These are phyloP conservation scores for Leccinum longicurvipes DNA, from an alignment of 768 basidiomycete species.

Conservation along the genomic window DNA sequence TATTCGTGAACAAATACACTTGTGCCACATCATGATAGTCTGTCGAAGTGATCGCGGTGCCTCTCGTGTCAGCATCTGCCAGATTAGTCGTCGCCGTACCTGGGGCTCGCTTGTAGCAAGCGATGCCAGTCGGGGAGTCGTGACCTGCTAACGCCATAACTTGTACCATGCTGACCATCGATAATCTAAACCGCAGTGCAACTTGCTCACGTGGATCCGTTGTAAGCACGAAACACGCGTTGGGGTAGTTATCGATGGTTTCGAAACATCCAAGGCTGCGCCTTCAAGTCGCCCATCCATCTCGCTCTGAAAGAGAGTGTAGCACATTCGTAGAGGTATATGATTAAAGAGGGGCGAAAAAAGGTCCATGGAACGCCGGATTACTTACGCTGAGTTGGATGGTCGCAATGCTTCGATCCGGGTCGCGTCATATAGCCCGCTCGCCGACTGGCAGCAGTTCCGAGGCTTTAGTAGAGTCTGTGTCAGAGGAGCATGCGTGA, in stretches of 20 bases:
- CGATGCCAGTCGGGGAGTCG: neutral
- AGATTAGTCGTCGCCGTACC: neutral
- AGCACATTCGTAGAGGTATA: neutral
- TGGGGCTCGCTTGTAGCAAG: neutral
- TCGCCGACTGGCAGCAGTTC: no score
- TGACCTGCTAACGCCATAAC: no score
- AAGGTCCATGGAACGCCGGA: neutral
- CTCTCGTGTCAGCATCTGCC: neutral
- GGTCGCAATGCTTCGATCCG: no score
- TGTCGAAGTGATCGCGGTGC: neutral
- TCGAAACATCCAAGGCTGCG: neutral
- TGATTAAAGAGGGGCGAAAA: neutral
- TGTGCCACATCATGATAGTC: neutral
- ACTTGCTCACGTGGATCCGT: neutral
- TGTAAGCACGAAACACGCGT: neutral
- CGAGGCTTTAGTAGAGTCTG: no score
- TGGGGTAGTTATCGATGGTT: neutral
- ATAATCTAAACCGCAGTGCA: neutral
- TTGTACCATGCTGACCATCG: no score
- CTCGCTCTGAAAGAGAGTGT: neutral
- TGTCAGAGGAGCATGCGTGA: no score
- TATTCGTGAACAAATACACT: slow-evolving; percentile 9
- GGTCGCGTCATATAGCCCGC: no score
- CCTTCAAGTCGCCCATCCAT: neutral
- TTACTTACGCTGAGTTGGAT: neutral